Conservation (phyloP, 1,284 basidiomycete genomes). For the Leccinum pachyderme region DNA sequence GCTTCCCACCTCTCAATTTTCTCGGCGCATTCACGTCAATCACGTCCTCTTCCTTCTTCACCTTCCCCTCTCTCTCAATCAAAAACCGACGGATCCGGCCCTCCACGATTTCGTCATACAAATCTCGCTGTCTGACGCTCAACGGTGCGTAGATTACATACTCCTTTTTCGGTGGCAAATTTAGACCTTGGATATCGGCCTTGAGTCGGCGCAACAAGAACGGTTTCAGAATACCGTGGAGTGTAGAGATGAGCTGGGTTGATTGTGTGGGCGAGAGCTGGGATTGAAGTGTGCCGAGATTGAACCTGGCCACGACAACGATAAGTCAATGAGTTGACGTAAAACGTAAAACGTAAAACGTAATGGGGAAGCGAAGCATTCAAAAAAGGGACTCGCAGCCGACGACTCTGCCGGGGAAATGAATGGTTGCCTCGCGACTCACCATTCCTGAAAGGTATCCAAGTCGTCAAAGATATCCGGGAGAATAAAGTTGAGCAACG, state of each 20-base stretch:
- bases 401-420: not conserved
- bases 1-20: conserved; percentile 35
- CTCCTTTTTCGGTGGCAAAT: conserved; percentile 88
- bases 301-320: conserved; percentile 53
- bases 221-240: conserved; percentile 92
- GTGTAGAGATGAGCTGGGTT: conserved; percentile 68
- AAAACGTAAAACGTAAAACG: not conserved
- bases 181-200: conserved; percentile 80
- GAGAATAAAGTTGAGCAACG: conserved; percentile 91
- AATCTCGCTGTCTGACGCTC: conserved; percentile 75
- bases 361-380: not conserved
- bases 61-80: conserved; percentile 39
- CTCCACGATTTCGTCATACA: conserved; percentile 79
- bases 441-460: conserved; percentile 91
- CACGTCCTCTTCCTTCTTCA: conserved; percentile 13
- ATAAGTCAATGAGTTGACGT: not conserved
- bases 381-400: not conserved
- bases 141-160: conserved; percentile 93
- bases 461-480: conserved; percentile 92
- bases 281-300: conserved; percentile 63
- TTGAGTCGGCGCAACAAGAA: conserved; percentile 94
- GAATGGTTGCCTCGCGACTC: conserved; percentile 22
- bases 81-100: conserved; percentile 68
- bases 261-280: conserved; percentile 60
- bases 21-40: conserved; percentile 29